Conservation (phyloP, 352 stramenopile species). For the Globisporangium radiosum region DNA sequence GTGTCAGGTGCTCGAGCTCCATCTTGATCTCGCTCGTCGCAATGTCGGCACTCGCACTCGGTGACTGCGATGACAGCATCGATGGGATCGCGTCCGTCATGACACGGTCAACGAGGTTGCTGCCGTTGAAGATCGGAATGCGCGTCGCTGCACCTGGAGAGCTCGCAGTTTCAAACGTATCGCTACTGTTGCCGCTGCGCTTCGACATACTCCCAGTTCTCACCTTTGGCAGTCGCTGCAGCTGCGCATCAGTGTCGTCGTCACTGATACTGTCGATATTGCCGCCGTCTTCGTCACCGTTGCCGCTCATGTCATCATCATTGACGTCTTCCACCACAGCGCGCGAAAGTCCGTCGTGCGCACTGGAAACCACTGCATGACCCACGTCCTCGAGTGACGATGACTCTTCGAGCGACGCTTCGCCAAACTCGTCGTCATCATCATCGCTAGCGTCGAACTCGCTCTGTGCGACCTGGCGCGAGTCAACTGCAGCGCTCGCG, state of each 20-base stretch:
- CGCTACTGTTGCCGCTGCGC: neutral
- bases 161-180: neutral
- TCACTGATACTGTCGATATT: slow-evolving; percentile 10
- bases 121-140: slow-evolving; percentile 18
- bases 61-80: slow-evolving; percentile 6
- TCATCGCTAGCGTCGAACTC: slow-evolving; percentile 3
- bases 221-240: neutral
- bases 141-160: slow-evolving; percentile 12
- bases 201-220: neutral
- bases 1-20: neutral
- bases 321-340: too few species aligned
- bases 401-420: slow-evolving; percentile 9
- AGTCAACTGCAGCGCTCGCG: neutral
- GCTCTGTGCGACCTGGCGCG: neutral
- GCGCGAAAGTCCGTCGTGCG: too few species aligned
- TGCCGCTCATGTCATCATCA: too few species aligned
- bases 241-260: neutral
- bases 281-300: slow-evolving; percentile 11
- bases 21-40: slow-evolving; percentile 6
- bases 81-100: slow-evolving; percentile 11
- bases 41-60: neutral
- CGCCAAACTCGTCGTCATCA: slow-evolving; percentile 15
- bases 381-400: too few species aligned
- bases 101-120: slow-evolving; percentile 14
- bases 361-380: too few species aligned